These are phyloP conservation scores for Blastocrithidia nonstop DNA, from an alignment of 208 protist genomes.

Conservation along the genomic window DNA sequence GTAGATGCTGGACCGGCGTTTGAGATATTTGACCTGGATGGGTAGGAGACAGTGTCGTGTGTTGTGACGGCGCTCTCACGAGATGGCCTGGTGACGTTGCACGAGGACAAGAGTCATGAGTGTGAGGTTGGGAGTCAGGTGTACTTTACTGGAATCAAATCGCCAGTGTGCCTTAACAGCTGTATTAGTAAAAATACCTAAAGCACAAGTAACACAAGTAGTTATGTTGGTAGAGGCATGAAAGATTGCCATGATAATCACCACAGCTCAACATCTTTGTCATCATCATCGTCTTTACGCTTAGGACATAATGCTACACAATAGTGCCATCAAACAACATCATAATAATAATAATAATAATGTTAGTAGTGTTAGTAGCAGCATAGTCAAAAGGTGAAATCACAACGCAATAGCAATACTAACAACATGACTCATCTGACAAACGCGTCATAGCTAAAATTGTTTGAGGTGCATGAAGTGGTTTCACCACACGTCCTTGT, in stretches of 20 bases:
- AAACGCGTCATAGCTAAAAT: conserved; percentile 15
- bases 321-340: too few relatives aligned
- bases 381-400: too few relatives aligned
- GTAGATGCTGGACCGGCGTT: conserved; percentile 57
- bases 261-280: neutral
- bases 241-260: neutral
- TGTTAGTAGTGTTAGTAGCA: too few relatives aligned
- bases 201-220: conserved; percentile 1
- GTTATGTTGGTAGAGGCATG: neutral
- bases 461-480: conserved; percentile 60
- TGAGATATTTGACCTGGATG: conserved; percentile 63
- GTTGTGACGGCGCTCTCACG: conserved; percentile 52
- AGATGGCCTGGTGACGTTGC: conserved; percentile 61
- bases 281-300: neutral
- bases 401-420: too few relatives aligned
- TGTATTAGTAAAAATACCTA: neutral
- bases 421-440: too few relatives aligned
- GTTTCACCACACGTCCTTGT: conserved; percentile 55
- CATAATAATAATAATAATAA: too few relatives aligned
- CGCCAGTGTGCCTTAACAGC: conserved; percentile 30
- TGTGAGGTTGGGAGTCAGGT: conserved; percentile 67
- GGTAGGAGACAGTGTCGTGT: conserved; percentile 69
- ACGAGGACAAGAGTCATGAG: conserved; percentile 82
- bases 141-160: conserved; percentile 57
- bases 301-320: too few relatives aligned